Percentiles rank a stretch among this genome's conserved stretches.
Evolutionary conservation across 805 yeast genomes (phyloP).

Genomic region (Lipomyces yamanashiensis): DNA sequence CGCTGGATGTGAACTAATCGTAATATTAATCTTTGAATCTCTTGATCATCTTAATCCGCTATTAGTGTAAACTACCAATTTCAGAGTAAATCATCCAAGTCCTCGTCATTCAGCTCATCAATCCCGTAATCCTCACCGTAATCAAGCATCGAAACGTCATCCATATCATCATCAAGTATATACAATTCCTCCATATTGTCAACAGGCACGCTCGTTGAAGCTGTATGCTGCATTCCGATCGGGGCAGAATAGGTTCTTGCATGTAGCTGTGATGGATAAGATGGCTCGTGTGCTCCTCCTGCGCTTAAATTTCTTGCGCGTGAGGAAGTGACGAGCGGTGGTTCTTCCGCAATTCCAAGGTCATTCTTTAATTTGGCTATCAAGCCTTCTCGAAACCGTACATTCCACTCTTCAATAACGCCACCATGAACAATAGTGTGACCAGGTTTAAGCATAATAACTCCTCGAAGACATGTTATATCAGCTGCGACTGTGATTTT

Average conservation of each 20-base stretch:
- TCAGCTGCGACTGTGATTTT: constrained; percentile 17
- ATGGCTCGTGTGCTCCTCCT: not conserved
- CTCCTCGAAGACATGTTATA: constrained; percentile 19
- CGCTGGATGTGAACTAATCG: not conserved
- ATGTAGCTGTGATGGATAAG: not conserved
- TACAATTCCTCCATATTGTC: not conserved
- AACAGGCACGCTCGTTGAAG: not conserved
- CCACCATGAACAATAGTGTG: constrained; percentile 28
- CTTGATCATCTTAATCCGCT: not conserved
- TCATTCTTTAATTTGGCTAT: not conserved
- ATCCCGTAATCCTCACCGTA: not conserved
- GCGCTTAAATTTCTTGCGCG: not conserved
- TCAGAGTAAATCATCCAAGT: constrained; percentile 5
- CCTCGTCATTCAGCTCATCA: constrained; percentile 11
- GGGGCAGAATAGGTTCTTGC: constrained; percentile 3
- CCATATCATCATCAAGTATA: not conserved
- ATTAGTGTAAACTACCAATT: not conserved
- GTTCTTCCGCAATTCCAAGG: not conserved
- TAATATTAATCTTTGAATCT: not conserved
- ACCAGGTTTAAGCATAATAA: constrained; percentile 21
- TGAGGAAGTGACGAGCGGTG: not conserved
- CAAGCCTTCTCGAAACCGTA: constrained; percentile 10
- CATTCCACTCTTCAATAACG: constrained; percentile 26
- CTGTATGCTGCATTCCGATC: not conserved
- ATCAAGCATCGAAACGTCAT: not conserved